phyloP scores from a whole-genome alignment of 306 rosid species.

The Canavalia ensiformis region DNA sequence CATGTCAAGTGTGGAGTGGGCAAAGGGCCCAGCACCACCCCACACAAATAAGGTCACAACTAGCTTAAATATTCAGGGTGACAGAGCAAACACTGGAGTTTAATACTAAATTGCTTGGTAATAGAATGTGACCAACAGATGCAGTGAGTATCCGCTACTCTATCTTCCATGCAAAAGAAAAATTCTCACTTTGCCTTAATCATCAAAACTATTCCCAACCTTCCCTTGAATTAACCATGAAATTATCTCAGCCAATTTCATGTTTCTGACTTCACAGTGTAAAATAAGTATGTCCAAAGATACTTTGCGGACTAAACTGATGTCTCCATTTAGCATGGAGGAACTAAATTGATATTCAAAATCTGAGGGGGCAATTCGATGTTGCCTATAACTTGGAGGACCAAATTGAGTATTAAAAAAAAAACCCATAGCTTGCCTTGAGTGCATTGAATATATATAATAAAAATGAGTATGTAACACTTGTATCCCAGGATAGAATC shows the following conservation, averaged over 20 bases:
- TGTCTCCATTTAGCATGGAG: background rate
- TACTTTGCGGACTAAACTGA: background rate
- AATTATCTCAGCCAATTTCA: slow-evolving; percentile 24
- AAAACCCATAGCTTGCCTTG: background rate
- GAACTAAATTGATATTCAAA: background rate
- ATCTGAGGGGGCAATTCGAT: background rate
- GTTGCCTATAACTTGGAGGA: background rate
- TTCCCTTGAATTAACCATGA: slow-evolving; percentile 9
- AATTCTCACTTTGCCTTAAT: background rate
- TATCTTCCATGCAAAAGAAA: slow-evolving; percentile 6
- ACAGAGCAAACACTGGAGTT: slow-evolving; percentile 6
- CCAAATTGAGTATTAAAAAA: background rate
- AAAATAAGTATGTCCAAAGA: background rate
- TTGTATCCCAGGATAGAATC: slow-evolving; percentile 12
- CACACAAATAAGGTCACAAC: slow-evolving; percentile 27
- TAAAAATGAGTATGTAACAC: background rate
- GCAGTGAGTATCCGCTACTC: slow-evolving; percentile 11
- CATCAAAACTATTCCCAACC: slow-evolving; percentile 13
- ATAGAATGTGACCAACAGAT: slow-evolving; percentile 24
- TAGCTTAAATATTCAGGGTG: slow-evolving; percentile 7
- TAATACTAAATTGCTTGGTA: background rate
- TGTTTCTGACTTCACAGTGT: background rate
- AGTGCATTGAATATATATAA: slow-evolving; percentile 21
- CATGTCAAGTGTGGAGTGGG: slow-evolving; percentile 15
- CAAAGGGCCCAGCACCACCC: background rate